A percentile compares a stretch with the other conserved stretches of the same genome.
These are phyloP conservation scores for Murraya paniculata DNA, from an alignment of 345 rosid species.

Conservation along the genomic window DNA sequence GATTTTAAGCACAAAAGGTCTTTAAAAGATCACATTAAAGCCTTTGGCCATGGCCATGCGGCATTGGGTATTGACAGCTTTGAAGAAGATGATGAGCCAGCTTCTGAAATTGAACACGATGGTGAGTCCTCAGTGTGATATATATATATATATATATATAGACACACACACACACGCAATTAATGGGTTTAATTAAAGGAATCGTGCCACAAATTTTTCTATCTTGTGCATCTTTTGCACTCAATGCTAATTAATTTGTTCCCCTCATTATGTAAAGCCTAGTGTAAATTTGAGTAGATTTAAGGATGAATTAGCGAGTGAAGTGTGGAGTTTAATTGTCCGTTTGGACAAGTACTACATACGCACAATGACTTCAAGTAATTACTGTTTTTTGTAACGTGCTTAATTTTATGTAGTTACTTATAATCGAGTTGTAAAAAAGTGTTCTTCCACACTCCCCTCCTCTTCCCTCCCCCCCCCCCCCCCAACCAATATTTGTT, in stretches of 20 bases:
- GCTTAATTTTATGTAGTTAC: neutral
- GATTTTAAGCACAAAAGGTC: conserved; percentile 85
- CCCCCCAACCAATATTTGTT: too few relatives aligned
- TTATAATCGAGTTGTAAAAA: neutral
- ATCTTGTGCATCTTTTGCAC: neutral
- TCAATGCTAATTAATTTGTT: neutral
- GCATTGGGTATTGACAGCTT: conserved; percentile 37
- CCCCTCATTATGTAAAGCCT: neutral
- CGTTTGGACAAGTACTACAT: neutral
- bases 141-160: too few relatives aligned
- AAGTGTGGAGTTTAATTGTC: neutral
- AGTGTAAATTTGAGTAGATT: neutral
- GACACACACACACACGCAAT: too few relatives aligned
- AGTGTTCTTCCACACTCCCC: too few relatives aligned
- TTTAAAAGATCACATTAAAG: conserved; percentile 68
- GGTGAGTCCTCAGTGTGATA: conserved; percentile 16
- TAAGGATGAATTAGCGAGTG: neutral
- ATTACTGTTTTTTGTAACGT: too few relatives aligned
- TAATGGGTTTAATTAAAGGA: too few relatives aligned
- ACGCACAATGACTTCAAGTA: neutral
- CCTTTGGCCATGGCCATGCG: conserved; percentile 74
- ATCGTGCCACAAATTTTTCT: neutral
- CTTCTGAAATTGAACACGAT: conserved; percentile 52
- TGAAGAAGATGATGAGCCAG: conserved; percentile 59
- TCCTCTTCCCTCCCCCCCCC: too few relatives aligned